Evolutionary conservation across 495 filamentous ascomycete genomes (phyloP).

Genomic region (Xylona heveae): DNA sequence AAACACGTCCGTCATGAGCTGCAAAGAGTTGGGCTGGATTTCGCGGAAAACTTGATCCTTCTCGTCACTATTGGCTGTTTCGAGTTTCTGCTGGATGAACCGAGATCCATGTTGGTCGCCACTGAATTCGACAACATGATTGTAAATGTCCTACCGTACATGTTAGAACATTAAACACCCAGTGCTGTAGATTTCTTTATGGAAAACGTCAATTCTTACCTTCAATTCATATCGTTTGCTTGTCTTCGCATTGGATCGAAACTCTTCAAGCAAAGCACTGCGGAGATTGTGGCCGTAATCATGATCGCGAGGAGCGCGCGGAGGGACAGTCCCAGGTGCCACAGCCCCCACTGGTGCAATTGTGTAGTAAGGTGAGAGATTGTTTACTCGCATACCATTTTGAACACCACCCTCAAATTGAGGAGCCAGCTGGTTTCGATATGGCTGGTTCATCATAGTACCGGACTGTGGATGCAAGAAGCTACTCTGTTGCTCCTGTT

Average conservation of each 20-base stretch:
- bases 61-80: conserved; percentile 90
- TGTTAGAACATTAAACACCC: conserved; percentile 66
- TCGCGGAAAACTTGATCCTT: conserved; percentile 88
- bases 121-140: conserved; percentile 81
- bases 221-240: conserved; percentile 72
- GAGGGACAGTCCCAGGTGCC: conserved; percentile 7
- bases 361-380: conserved; percentile 14
- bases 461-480: conserved; percentile 14
- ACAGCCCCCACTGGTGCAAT: conserved; percentile 10
- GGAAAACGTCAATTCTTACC: conserved; percentile 18
- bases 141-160: conserved; percentile 72
- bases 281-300: conserved; percentile 41
- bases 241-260: conserved; percentile 50
- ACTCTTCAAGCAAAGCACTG: conserved; percentile 60
- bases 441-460: conserved; percentile 15
- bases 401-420: conserved; percentile 20
- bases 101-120: conserved; percentile 91
- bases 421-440: conserved; percentile 18
- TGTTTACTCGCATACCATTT: conserved; percentile 13
- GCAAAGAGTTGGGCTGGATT: conserved; percentile 59
- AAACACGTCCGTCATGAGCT: conserved; percentile 90
- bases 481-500: conserved; percentile 29
- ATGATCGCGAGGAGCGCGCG: conserved; percentile 23
- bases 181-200: conserved; percentile 6
- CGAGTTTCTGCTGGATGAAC: conserved; percentile 88